Evolutionary conservation across 768 basidiomycete species (phyloP).

Genomic region (Astraeus odoratus): DNA sequence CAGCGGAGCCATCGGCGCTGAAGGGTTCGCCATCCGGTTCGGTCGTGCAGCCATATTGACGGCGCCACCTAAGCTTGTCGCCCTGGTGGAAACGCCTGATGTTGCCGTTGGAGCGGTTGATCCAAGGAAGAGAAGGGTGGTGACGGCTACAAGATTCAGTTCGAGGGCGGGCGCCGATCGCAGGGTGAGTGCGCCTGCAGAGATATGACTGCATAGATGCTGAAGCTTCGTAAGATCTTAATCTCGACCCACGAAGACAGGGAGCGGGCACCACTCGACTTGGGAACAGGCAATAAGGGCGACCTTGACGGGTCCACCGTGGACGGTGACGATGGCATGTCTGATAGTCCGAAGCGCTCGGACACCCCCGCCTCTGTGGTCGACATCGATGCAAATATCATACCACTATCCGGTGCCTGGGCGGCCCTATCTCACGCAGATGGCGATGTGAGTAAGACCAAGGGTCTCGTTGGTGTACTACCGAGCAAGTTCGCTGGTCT

Average conservation of each 20-base stretch:
- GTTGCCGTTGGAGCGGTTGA: slow-evolving; percentile 88
- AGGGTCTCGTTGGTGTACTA: slow-evolving; percentile 54
- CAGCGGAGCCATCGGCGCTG: slow-evolving; percentile 17
- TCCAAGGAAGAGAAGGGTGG: slow-evolving; percentile 73
- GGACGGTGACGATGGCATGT: not conserved
- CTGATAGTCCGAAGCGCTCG: slow-evolving; percentile 6
- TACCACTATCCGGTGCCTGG: slow-evolving; percentile 73
- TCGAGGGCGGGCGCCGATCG: slow-evolving; percentile 76
- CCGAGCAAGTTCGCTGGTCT: slow-evolving; percentile 71
- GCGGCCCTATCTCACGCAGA: slow-evolving; percentile 47
- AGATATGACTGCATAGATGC: slow-evolving; percentile 3
- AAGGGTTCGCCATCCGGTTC: slow-evolving; percentile 42
- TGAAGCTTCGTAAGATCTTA: slow-evolving; percentile 48
- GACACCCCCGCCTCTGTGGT: slow-evolving; percentile 33
- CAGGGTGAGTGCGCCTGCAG: slow-evolving; percentile 43
- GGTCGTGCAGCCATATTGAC: slow-evolving; percentile 73
- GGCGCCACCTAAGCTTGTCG: slow-evolving; percentile 77
- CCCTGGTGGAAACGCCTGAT: slow-evolving; percentile 80
- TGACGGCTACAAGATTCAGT: slow-evolving; percentile 85
- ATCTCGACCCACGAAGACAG: slow-evolving; percentile 76
- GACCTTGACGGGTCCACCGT: slow-evolving; percentile 13
- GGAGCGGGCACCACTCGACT: slow-evolving; percentile 19
- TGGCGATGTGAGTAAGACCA: slow-evolving; percentile 31
- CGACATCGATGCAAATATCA: slow-evolving; percentile 59
- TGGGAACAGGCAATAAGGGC: slow-evolving; percentile 18